Conservation (phyloP, 768 basidiomycete species). For the Megacollybia marginata region DNA sequence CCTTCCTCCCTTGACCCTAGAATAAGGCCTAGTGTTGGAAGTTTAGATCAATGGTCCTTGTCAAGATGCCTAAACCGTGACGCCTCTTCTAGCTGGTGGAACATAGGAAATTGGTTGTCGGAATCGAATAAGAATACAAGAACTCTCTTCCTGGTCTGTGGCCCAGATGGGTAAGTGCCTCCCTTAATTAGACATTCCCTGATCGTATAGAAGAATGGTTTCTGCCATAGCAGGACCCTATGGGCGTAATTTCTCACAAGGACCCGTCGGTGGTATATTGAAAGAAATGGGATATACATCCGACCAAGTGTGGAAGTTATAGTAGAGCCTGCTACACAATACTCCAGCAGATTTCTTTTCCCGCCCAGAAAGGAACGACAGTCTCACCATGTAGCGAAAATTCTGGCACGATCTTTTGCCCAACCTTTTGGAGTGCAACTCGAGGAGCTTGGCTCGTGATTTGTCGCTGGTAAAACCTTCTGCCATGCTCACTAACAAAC, state of each 20-base stretch:
- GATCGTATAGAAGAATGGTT: conserved; percentile 52
- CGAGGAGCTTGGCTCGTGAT: conserved; percentile 20
- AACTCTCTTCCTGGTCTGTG: conserved; percentile 71
- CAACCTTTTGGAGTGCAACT: conserved; percentile 37
- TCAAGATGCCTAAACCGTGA: conserved; percentile 14
- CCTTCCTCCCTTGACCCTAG: neutral
- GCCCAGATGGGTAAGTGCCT: conserved; percentile 67
- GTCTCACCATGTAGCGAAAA: conserved; percentile 41
- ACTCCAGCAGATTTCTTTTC: conserved; percentile 73
- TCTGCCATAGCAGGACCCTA: conserved; percentile 67
- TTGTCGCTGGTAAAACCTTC: conserved; percentile 64
- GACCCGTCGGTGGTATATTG: conserved; percentile 58
- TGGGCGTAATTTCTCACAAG: conserved; percentile 72
- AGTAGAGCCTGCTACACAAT: conserved; percentile 21
- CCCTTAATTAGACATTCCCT: neutral
- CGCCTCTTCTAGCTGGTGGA: neutral
- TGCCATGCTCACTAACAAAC: conserved; percentile 75
- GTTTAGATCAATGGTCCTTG: neutral
- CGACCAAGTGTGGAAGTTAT: conserved; percentile 62
- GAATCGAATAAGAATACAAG: conserved; percentile 12
- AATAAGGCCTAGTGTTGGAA: neutral
- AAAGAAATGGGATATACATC: conserved; percentile 55
- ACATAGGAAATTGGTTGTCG: neutral
- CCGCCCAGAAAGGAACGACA: conserved; percentile 85
- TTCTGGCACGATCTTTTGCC: conserved; percentile 33